A percentile compares a stretch with the other conserved stretches of the same genome.
Evolutionary conservation across 441 rosid species (phyloP).

Genomic region (Eruca vesicaria): DNA sequence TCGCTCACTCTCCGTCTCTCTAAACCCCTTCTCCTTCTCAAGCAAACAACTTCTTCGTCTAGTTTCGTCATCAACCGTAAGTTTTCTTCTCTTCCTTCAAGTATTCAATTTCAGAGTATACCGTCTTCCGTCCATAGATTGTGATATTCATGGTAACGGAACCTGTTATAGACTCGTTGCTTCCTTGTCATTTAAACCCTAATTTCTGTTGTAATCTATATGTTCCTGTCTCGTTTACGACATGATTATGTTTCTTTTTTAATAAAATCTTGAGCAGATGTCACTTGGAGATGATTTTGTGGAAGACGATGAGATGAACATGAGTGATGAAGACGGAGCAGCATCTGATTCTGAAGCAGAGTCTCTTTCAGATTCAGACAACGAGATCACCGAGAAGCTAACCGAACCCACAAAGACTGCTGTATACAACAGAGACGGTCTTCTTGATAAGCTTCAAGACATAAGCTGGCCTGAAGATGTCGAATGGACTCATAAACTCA

Average conservation of each 20-base stretch:
- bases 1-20: no score
- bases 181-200: no score
- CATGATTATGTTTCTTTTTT: background rate
- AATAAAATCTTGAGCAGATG: slow-evolving; percentile 18
- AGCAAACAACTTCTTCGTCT: no score
- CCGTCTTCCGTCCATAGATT: no score
- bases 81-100: no score
- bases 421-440: slow-evolving; percentile 56
- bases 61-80: no score
- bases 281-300: slow-evolving; percentile 36
- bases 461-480: slow-evolving; percentile 71
- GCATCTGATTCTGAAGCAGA: background rate
- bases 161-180: no score
- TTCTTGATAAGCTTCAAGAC: slow-evolving; percentile 72
- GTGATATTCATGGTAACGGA: no score
- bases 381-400: background rate
- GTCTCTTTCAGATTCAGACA: background rate
- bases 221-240: background rate
- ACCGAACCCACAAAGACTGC: slow-evolving; percentile 32
- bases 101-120: no score
- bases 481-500: slow-evolving; percentile 51
- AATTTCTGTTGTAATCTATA: no score
- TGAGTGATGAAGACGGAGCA: background rate
- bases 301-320: slow-evolving; percentile 43
- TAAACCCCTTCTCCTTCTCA: no score